Evolutionary conservation across 208 protist genomes (phyloP).

Genomic region (Endotrypanum monterogeii): DNA sequence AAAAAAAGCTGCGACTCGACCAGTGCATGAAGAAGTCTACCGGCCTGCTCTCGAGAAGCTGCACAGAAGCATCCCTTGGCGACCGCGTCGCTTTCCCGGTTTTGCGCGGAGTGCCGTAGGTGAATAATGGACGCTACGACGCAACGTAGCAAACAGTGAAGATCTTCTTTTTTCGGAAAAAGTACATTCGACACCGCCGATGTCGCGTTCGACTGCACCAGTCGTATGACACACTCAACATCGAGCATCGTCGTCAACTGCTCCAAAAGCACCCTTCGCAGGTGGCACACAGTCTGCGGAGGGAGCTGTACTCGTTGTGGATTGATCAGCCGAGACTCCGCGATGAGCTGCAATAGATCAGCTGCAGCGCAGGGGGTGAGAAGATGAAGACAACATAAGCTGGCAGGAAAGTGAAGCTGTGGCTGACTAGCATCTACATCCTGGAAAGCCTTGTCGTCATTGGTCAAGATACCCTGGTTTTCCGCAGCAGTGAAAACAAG

Average conservation of each 20-base stretch:
- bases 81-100: background rate
- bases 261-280: conserved; percentile 6
- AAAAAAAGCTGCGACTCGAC: conserved; percentile 13
- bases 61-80: background rate
- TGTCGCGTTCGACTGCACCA: conserved; percentile 4
- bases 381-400: background rate
- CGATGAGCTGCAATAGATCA: conserved; percentile 16
- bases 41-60: background rate
- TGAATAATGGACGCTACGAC: background rate
- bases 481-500: background rate
- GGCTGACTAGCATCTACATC: background rate
- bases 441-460: background rate
- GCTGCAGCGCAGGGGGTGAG: conserved; percentile 5
- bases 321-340: background rate
- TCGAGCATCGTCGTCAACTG: background rate
- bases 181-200: background rate
- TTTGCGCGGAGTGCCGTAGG: background rate
- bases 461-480: background rate
- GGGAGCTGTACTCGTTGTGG: background rate
- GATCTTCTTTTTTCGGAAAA: conserved; percentile 9
- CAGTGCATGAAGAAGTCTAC: conserved; percentile 14
- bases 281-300: background rate
- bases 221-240: conserved; percentile 9
- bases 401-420: conserved; percentile 5
- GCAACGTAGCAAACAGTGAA: conserved; percentile 8